phyloP scores from a whole-genome alignment of 2,329 filamentous ascomycete genomes.

The Neofusicoccum kwambonambiense region DNA sequence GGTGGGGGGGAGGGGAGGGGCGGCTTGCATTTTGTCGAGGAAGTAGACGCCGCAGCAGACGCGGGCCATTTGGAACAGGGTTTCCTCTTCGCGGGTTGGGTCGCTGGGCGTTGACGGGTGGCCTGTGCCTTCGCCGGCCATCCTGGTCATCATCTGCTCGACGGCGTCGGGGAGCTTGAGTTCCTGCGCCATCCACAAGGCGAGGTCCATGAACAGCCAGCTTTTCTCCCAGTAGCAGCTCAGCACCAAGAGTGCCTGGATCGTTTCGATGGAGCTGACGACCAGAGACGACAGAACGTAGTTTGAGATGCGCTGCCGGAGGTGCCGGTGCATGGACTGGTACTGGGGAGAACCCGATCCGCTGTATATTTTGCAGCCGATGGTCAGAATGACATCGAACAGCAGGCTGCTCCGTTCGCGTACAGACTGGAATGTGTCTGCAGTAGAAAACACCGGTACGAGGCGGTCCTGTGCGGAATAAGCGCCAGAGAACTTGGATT shows the following conservation, averaged over 20 bases:
- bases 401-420: conserved; percentile 50
- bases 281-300: conserved; percentile 42
- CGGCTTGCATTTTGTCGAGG: conserved; percentile 45
- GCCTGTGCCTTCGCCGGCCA: conserved; percentile 21
- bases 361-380: conserved; percentile 51
- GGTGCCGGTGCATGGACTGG: conserved; percentile 30
- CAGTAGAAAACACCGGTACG: conserved; percentile 49
- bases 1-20: not conserved
- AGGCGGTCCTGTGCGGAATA: conserved; percentile 42
- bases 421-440: conserved; percentile 49
- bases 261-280: conserved; percentile 46
- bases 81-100: conserved; percentile 28
- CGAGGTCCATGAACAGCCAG: conserved; percentile 51
- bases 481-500: too few species aligned
- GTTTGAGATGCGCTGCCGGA: conserved; percentile 46
- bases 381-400: conserved; percentile 52
- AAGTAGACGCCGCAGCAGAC: conserved; percentile 56
- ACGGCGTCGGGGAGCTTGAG: conserved; percentile 41
- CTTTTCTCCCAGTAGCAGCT: conserved; percentile 55
- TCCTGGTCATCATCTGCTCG: conserved; percentile 42
- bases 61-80: conserved; percentile 38
- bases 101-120: not conserved
- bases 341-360: conserved; percentile 42
- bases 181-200: conserved; percentile 52
- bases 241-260: conserved; percentile 53